These are phyloP conservation scores for Pisolithus orientalis DNA, from an alignment of 768 basidiomycete species.

Conservation along the genomic window DNA sequence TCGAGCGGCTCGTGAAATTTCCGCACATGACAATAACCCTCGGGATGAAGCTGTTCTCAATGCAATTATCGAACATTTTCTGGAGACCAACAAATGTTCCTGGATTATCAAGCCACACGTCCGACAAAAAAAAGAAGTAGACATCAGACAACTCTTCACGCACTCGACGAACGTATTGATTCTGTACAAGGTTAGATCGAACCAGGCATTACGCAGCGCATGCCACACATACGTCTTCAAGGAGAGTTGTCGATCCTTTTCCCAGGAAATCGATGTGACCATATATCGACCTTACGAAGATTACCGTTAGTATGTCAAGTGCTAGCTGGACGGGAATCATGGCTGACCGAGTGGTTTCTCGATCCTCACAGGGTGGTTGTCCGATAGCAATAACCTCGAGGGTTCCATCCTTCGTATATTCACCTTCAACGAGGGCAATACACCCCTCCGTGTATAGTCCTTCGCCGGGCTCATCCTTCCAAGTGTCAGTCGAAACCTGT, in stretches of 20 bases:
- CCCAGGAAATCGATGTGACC: conserved; percentile 97
- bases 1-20: conserved; percentile 84
- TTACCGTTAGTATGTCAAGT: conserved; percentile 3
- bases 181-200: conserved; percentile 32
- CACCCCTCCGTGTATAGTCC: conserved; percentile 96
- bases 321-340: neutral
- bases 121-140: conserved; percentile 90
- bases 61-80: conserved; percentile 85
- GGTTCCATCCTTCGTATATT: conserved; percentile 88
- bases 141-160: conserved; percentile 67
- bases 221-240: conserved; percentile 71
- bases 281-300: conserved; percentile 69
- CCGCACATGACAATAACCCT: conserved; percentile 90
- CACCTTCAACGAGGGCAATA: conserved; percentile 91
- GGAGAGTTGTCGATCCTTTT: conserved; percentile 82
- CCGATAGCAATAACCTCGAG: conserved; percentile 91
- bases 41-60: conserved; percentile 82
- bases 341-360: conserved; percentile 72
- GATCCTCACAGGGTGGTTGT: conserved; percentile 92
- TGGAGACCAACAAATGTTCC: conserved; percentile 73
- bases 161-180: conserved; percentile 55
- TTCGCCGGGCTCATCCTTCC: conserved; percentile 82
- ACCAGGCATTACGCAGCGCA: neutral
- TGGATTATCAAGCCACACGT: conserved; percentile 92
- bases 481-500: conserved; percentile 3